A percentile compares a stretch with the other conserved stretches of the same genome.
Evolutionary conservation across 1,139 yeast species (phyloP).

Genomic region (Candida albicans): DNA sequence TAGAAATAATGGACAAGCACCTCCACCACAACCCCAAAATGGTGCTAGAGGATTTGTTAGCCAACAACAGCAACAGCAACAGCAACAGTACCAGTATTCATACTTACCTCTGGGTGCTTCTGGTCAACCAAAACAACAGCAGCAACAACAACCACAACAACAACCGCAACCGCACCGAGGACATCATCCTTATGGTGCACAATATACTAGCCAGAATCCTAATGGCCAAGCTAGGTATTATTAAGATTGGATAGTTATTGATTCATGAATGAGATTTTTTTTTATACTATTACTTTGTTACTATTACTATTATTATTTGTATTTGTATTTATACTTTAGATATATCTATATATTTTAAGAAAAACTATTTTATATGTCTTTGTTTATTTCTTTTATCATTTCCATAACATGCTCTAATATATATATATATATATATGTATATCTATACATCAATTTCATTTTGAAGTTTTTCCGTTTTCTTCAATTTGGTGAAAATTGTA

Average conservation of each 20-base stretch:
- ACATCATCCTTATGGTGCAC: conserved; percentile 6
- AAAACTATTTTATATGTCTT: too few relatives aligned
- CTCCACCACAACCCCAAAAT: conserved; percentile 4
- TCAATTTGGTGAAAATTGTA: too few relatives aligned
- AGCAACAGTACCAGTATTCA: conserved; percentile 6
- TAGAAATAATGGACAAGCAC: conserved; percentile 6
- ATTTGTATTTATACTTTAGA: neutral
- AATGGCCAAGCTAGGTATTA: conserved; percentile 12
- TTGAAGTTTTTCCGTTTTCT: too few relatives aligned
- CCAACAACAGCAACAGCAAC: conserved; percentile 4
- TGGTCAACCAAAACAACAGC: neutral
- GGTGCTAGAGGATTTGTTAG: conserved; percentile 12
- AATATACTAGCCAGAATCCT: conserved; percentile 10
- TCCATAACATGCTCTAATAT: too few relatives aligned
- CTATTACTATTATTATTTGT: neutral
- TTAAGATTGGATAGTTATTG: neutral
- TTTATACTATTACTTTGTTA: neutral
- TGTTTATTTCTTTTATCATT: too few relatives aligned
- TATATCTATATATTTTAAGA: too few relatives aligned
- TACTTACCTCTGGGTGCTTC: conserved; percentile 4
- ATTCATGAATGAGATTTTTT: too few relatives aligned
- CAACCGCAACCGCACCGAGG: neutral
- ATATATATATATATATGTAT: too few relatives aligned
- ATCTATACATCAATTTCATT: too few relatives aligned
- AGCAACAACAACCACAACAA: conserved; percentile 1